Conservation (phyloP, 495 filamentous ascomycete genomes). For the Aspergillus asperescens region DNA sequence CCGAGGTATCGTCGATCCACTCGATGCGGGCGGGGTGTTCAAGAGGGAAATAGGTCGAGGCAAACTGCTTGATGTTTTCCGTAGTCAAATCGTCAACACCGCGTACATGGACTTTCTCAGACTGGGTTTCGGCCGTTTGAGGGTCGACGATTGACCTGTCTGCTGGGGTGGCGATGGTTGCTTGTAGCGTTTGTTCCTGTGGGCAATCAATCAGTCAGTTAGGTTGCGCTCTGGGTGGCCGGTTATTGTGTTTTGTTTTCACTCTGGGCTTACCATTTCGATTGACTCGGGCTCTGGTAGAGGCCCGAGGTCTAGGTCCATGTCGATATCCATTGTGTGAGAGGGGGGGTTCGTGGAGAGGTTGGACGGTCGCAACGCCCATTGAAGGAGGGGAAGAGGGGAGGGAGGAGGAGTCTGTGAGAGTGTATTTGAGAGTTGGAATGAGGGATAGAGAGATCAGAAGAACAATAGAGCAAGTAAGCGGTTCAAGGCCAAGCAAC, state of each 20-base stretch:
- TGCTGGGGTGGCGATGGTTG: slow-evolving; percentile 3
- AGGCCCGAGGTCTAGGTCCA: slow-evolving; percentile 62
- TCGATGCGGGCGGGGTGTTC: slow-evolving; percentile 59
- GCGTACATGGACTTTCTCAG: slow-evolving; percentile 70
- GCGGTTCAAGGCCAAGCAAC: background rate
- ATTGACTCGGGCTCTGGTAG: slow-evolving; percentile 38
- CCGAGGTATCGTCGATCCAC: slow-evolving; percentile 93
- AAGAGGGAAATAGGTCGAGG: slow-evolving; percentile 55
- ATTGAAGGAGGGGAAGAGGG: background rate
- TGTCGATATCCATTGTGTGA: slow-evolving; percentile 66
- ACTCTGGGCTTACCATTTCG: slow-evolving; percentile 34
- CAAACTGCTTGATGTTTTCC: slow-evolving; percentile 66
- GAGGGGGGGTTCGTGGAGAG: background rate
- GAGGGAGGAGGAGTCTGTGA: background rate
- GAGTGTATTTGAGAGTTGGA: background rate
- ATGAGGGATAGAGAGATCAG: background rate
- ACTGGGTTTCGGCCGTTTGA: slow-evolving; percentile 30
- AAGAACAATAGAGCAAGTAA: background rate
- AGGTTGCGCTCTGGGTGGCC: background rate
- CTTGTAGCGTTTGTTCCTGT: slow-evolving; percentile 21
- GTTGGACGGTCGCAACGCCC: background rate
- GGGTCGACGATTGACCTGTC: slow-evolving; percentile 25
- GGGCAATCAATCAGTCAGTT: background rate
- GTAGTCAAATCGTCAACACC: slow-evolving; percentile 81
- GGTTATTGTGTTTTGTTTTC: background rate